These are phyloP conservation scores for Pyrenophora tritici-repentis DNA, from an alignment of 2,329 filamentous ascomycete genomes.

Conservation along the genomic window DNA sequence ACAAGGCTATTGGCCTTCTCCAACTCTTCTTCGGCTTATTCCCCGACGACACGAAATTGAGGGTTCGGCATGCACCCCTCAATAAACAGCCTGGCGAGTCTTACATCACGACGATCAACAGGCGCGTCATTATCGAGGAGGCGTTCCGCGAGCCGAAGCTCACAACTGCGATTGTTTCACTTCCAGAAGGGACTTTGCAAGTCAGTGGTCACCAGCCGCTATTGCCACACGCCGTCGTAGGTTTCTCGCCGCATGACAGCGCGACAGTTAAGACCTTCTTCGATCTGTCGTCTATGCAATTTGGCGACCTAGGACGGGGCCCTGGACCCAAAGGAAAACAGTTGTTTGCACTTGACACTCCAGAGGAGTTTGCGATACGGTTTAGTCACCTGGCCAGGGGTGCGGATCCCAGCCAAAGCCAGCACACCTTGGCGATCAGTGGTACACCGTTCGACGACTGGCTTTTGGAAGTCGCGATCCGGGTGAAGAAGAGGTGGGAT, in stretches of 20 bases:
- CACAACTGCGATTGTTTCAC: background rate
- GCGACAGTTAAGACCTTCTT: slow-evolving; percentile 1
- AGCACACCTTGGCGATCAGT: background rate
- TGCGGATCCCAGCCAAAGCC: background rate
- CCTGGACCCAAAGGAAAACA: slow-evolving; percentile 6
- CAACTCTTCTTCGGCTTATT: slow-evolving; percentile 2
- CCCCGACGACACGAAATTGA: background rate
- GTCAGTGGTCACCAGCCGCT: background rate
- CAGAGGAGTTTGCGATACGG: slow-evolving; percentile 1
- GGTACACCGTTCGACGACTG: slow-evolving; percentile 1
- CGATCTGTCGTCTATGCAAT: slow-evolving; percentile 7
- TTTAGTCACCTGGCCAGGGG: slow-evolving; percentile 1
- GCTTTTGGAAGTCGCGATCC: slow-evolving; percentile 1
- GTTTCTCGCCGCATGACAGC: slow-evolving; percentile 1
- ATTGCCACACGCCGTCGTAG: background rate
- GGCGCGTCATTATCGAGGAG: background rate
- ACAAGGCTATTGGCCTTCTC: background rate
- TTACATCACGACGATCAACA: background rate
- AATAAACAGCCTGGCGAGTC: background rate
- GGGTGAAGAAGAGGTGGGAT: slow-evolving; percentile 1
- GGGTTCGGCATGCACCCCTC: background rate
- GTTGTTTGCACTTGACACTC: slow-evolving; percentile 1
- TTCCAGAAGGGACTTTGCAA: background rate
- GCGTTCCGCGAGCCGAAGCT: slow-evolving; percentile 1
- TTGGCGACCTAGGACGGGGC: slow-evolving; percentile 3